phyloP scores from a whole-genome alignment of 257 asterid genomes.

The Schizonepeta tenuifolia region DNA sequence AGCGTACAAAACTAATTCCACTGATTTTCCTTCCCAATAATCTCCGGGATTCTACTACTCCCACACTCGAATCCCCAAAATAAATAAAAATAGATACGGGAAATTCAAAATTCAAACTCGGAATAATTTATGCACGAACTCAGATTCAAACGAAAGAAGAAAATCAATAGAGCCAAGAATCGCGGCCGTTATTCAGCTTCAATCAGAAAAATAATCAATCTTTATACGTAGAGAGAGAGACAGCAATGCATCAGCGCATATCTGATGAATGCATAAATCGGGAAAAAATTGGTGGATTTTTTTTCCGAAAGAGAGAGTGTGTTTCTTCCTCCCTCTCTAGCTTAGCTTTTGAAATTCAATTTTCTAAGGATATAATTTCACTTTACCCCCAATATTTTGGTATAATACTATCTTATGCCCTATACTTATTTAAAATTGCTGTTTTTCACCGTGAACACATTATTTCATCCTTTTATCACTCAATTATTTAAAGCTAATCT shows the following conservation, averaged over 20 bases:
- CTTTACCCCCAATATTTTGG: constrained; percentile 19
- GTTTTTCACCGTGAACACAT: background rate
- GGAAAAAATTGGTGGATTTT: constrained; percentile 37
- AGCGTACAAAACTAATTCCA: constrained; percentile 32
- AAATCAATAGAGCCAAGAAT: constrained; percentile 32
- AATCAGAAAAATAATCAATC: constrained; percentile 42
- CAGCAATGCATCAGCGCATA: constrained; percentile 28
- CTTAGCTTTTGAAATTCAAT: constrained; percentile 86
- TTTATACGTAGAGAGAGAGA: constrained; percentile 8
- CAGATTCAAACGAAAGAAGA: constrained; percentile 55
- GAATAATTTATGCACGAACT: constrained; percentile 37
- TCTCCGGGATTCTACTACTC: constrained; percentile 17
- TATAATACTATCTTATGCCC: background rate
- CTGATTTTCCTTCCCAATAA: constrained; percentile 18
- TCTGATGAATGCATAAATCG: constrained; percentile 26
- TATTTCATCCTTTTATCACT: background rate
- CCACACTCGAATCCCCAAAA: constrained; percentile 22
- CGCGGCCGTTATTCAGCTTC: constrained; percentile 29
- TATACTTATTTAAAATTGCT: background rate
- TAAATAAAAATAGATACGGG: background rate
- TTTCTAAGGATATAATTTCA: constrained; percentile 38
- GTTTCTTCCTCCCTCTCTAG: constrained; percentile 77
- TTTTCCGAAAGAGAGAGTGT: constrained; percentile 34
- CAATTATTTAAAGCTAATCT: background rate
- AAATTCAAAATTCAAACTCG: constrained; percentile 21